A percentile compares a stretch with the other conserved stretches of the same genome.
Evolutionary conservation across 176 grass and related monocot species (phyloP).

Genomic region (Aegilops sharonensis): DNA sequence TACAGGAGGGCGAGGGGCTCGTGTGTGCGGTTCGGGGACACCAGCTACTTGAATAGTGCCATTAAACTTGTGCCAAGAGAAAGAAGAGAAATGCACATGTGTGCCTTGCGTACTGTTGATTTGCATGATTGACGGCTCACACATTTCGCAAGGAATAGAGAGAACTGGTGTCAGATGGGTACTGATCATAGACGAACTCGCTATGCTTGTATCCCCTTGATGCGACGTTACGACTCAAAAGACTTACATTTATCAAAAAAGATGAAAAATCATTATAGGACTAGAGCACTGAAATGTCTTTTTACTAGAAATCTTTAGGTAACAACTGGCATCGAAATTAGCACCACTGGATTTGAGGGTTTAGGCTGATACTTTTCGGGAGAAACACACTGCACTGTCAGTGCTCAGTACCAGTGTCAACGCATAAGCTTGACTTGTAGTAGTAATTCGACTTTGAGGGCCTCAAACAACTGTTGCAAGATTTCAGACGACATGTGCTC

Average conservation of each 20-base stretch:
- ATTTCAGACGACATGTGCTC: neutral
- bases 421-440: neutral
- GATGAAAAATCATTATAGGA: too few relatives aligned
- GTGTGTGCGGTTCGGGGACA: slow-evolving; percentile 29
- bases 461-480: neutral
- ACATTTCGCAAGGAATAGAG: neutral
- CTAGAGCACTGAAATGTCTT: too few relatives aligned
- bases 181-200: too few relatives aligned
- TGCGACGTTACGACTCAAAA: too few relatives aligned
- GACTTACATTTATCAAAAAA: too few relatives aligned
- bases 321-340: neutral
- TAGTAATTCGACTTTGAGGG: too few relatives aligned
- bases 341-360: neutral
- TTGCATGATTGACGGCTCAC: slow-evolving; percentile 26
- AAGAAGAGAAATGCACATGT: neutral
- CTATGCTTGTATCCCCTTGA: too few relatives aligned
- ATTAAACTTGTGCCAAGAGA: neutral
- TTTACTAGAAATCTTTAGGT: too few relatives aligned
- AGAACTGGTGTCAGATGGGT: too few relatives aligned
- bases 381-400: neutral
- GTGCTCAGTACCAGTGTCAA: neutral
- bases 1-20: slow-evolving; percentile 27
- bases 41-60: neutral
- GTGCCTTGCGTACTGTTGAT: neutral
- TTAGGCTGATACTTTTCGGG: neutral